Base-by-base conservation (phyloP, 345 rosid species). In the Excoecaria agallocha region DNA sequence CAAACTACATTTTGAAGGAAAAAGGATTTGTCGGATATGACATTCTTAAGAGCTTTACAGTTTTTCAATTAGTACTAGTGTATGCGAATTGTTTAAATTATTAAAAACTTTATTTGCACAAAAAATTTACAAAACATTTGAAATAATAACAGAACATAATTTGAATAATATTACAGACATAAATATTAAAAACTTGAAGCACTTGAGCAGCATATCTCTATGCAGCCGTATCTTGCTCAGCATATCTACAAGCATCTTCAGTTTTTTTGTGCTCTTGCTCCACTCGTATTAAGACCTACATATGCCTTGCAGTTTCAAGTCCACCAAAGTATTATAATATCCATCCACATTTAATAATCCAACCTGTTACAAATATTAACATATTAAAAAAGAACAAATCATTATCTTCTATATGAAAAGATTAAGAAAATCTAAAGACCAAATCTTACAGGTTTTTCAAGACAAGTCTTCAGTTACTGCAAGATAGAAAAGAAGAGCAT, bases 401-500 rank as follows among this genome's bases (percentile, higher is more conserved):
- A n/a, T n/a, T n/a, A n/a, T n/a, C n/a, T n/a, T n/a, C n/a, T n/a
- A n/a, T n/a, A n/a, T n/a, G n/a, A n/a, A n/a, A n/a, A n/a, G n/a
- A n/a, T n/a, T n/a, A n/a, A n/a, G n/a, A n/a, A n/a, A n/a, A n/a
- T n/a, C n/a, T n/a, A n/a, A n/a, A n/a, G n/a, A n/a, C n/a, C n/a
- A n/a, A n/a, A n/a, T n/a, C n/a, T n/a, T n/a, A n/a, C n/a, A n/a
- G n/a, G n/a, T n/a, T n/a, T n/a, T n/a, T n/a, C n/a, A n/a, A n/a
- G n/a, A n/a, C n/a, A 91, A 96, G 78, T 96, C 98, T 89, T 93
- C 99, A 52, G 99, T 96, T 74, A 93, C 99, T 93, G 96, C 89
- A 84, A 77, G 49, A 79, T 54, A 81, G 43, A 82, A 25, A 78
- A 60, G 59, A 38, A 67, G 61, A 45, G 45, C 52, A 22, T 66